Conservation (phyloP, 2,329 filamentous ascomycete species). For the Tympanopsis confertula region DNA sequence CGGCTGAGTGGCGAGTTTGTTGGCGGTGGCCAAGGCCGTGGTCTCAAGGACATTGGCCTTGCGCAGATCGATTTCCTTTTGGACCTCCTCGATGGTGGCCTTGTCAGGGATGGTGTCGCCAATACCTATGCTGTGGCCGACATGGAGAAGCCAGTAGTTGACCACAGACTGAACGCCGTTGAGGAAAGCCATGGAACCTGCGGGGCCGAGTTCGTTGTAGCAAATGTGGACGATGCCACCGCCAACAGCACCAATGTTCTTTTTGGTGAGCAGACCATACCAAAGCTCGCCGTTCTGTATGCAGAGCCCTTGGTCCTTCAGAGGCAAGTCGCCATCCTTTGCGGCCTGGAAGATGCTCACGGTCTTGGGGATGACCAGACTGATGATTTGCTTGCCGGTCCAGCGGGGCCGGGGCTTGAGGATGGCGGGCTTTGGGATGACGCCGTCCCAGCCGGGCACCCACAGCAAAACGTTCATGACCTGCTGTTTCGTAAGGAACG, state of each 20-base stretch:
- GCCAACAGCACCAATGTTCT: conserved; percentile 78
- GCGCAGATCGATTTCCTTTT: conserved; percentile 67
- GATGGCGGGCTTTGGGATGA: conserved; percentile 87
- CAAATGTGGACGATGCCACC: conserved; percentile 91
- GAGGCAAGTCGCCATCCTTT: conserved; percentile 46
- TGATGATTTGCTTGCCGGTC: conserved; percentile 96
- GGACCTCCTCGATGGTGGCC: conserved; percentile 71
- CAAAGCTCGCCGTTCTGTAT: conserved; percentile 81
- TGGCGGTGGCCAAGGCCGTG: conserved; percentile 68
- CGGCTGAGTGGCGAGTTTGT: conserved; percentile 79
- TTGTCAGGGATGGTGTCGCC: conserved; percentile 93
- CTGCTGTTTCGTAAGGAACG: conserved; percentile 78
- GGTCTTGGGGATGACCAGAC: conserved; percentile 77
- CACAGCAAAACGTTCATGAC: conserved; percentile 96
- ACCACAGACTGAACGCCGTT: conserved; percentile 91
- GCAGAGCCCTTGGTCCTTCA: conserved; percentile 67
- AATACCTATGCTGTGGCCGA: conserved; percentile 95
- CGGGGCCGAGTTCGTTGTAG: conserved; percentile 84
- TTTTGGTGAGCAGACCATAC: conserved; percentile 86
- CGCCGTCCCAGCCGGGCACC: conserved; percentile 95
- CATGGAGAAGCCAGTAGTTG: conserved; percentile 92
- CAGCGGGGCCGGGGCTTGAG: conserved; percentile 82
- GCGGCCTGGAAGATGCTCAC: conserved; percentile 66
- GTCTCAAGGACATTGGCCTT: conserved; percentile 72
- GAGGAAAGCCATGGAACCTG: conserved; percentile 85